Evolutionary conservation across 345 rosid species (phyloP).

Genomic region (Trapa incisa): DNA sequence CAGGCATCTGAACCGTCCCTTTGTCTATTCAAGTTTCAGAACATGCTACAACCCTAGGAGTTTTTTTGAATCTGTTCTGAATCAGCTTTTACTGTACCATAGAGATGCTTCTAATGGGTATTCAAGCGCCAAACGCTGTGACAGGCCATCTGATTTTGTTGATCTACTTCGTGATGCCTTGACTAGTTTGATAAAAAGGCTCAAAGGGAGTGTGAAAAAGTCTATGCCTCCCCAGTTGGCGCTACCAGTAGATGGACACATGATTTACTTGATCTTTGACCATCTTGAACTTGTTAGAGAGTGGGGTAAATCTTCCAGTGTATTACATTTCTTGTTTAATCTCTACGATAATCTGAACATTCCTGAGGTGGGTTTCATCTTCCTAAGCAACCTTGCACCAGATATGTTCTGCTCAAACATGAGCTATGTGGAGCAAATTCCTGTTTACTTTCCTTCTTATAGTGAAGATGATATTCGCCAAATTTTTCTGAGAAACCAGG

Average conservation of each 20-base stretch:
- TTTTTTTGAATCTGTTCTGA: conserved; percentile 64
- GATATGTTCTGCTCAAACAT: conserved; percentile 50
- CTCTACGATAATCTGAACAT: conserved; percentile 48
- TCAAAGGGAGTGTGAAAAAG: conserved; percentile 21
- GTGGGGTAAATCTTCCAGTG: conserved; percentile 61
- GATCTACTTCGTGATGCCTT: conserved; percentile 49
- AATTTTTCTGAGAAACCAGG: conserved; percentile 54
- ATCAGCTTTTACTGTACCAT: conserved; percentile 56
- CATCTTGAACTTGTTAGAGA: conserved; percentile 54
- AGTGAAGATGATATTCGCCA: conserved; percentile 58
- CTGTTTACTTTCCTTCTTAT: conserved; percentile 60
- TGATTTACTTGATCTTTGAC: conserved; percentile 62
- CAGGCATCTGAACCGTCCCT: conserved; percentile 56
- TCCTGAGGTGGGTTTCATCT: conserved; percentile 60
- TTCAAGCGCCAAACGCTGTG: conserved; percentile 63
- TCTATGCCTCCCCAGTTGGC: conserved; percentile 16
- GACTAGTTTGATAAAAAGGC: conserved; percentile 20
- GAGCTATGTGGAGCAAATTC: conserved; percentile 59
- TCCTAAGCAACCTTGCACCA: conserved; percentile 53
- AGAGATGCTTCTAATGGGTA: conserved; percentile 50
- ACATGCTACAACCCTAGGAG: conserved; percentile 59
- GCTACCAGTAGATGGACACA: conserved; percentile 34
- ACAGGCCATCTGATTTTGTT: conserved; percentile 75
- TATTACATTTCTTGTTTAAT: conserved; percentile 54
- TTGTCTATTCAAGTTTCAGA: conserved; percentile 60